Base-by-base conservation (phyloP, 2,329 filamentous ascomycete genomes). In the Clarireedia sp. region DNA sequence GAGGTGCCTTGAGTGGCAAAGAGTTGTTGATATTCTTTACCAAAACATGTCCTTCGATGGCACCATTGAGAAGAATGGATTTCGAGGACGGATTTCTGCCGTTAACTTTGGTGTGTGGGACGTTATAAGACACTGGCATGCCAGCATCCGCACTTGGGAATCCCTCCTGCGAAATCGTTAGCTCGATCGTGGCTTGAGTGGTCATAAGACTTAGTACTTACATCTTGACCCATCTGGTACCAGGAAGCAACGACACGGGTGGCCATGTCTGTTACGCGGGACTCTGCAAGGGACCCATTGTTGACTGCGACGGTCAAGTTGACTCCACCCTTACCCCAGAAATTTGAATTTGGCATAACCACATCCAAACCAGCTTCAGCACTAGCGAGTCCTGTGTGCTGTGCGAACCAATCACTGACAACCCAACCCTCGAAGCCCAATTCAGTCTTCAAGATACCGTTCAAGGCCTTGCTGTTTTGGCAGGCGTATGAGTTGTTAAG, bases 371-470 rank as follows among this genome's bases (percentile, higher is more conserved):
- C 91, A 3, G 89, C 87, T 3, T 95, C 73, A 2, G 89, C 87
- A 52, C 82, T 86, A 5, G 80, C 82, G 0, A 95, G 86, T 8
- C 90, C 90, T 4, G 85, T 84, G 59, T 88, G 82, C 67, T 95
- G 90, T 0, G 87, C 89, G 3, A 90, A 76, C 90, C 90, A 95
- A 68, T 96, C 90, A 2, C 82, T 86, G 74, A 92, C 87, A 16
- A 94, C 80, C 3, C 24, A 91, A 0, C 89, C 90, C 66, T 94
- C 86, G 66, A 95, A 95, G 3, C 89, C 89, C 1, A 95, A 75
- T 68, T 95, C 89, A 52, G 90, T 87, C 65, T 95, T 95, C 40
- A 95, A 73, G 7, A 95, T 74, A 0, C 86, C 86, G 62, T 94
- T 95, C 60, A 92, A 75, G 2, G 90, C 73, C 67, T 91, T 89